Evolutionary conservation across 2,329 filamentous ascomycete genomes (phyloP), one percentile per base, ranked within the genome.

Genomic region (Hymenoscyphus fraxineus): DNA sequence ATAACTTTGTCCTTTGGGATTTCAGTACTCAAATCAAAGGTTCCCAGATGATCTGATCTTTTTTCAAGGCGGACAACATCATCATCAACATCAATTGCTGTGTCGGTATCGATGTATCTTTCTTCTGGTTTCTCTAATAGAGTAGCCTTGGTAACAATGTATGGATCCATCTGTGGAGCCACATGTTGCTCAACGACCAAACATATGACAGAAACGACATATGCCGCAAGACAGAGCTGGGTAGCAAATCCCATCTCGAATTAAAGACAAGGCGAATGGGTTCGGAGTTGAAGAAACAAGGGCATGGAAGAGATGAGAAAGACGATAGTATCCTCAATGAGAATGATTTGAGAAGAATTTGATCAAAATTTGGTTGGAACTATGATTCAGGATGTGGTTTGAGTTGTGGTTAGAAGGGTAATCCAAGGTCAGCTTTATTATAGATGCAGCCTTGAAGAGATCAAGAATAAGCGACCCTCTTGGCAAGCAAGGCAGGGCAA

Each of bases 191-290:
- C 59, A 12, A 59, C 32, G 19, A 44, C 55, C 12, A 38, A 35
- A 15, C 55, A 62, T 55, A 65, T 56, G 27, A 54, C 59, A 10
- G 63, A 41, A 44, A 59, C 19, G 9, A 56, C 60, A 3, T 27
- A 40, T 62, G 63, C 56, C 22, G 62, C 22, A 15, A 62, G 54
- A 56, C 54, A 61, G 19, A 56, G 27, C 40, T 41, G 60, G 27
- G 47, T 44, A 22, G 15, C 16, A n/a, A 13, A 7, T 44, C 35
- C 54, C 63, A 65, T 65, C 2, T 59, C 60, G 41, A 54, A 64
- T 6, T 22, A 16, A 55, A 56, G 15, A 44, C 9, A 41, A 13
- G 16, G 10, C 12, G 3, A 60, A 51, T 6, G 35, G 9, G n/a
- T 35, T 40, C 35, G 41, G 54, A 58, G 9, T 3, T 56, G 54